Evolutionary conservation across 2,329 filamentous ascomycete species (phyloP), one percentile per base, ranked within the genome.

Genomic region (Cladophialophora carrionii): DNA sequence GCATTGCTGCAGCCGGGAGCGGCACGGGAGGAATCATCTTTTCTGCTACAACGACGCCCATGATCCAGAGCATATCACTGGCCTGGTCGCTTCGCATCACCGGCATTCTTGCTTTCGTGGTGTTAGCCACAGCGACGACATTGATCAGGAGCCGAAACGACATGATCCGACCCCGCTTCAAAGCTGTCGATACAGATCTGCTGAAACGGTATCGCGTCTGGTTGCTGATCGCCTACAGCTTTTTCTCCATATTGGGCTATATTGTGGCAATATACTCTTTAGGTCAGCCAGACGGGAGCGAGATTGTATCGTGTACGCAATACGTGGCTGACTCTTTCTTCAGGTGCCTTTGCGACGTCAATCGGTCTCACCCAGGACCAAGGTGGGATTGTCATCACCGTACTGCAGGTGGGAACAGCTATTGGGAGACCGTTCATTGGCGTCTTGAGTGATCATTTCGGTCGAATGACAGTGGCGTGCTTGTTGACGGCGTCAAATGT

Each of bases 341-440:
- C 24, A 60, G 57, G 57, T 0, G 78, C 80, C 62, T 84, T 81
- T 68, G 80, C 78, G 1, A 68, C 75, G 9, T 79, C 75, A 9
- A 77, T 82, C 17, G 80, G 80, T 0, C 69, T 84, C 1, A 72
- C 71, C 22, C 70, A 74, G 32, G 64, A 68, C 1, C 75, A 82
- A 64, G 79, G 80, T 2, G 76, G 78, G 1, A 71, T 74, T 22
- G 63, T 82, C 9, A 78, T 77, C 22, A 81, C 76, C 0, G 64
- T 83, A 7, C 68, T 84, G 34, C 84, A 84, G 65, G 67, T 83
- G 1, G 82, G 82, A 0, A 81, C 80, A 3, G 79, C 78, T 0
- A 52, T 83, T 34, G 81, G 82, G 17, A 72, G 82, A 10, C 82
- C 82, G 4, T 70, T 77, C 12, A 78, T 83, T 41, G 81, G 82